phyloP scores from a whole-genome alignment of 2,329 filamentous ascomycete species.

The Teratosphaeria gauchensis region DNA sequence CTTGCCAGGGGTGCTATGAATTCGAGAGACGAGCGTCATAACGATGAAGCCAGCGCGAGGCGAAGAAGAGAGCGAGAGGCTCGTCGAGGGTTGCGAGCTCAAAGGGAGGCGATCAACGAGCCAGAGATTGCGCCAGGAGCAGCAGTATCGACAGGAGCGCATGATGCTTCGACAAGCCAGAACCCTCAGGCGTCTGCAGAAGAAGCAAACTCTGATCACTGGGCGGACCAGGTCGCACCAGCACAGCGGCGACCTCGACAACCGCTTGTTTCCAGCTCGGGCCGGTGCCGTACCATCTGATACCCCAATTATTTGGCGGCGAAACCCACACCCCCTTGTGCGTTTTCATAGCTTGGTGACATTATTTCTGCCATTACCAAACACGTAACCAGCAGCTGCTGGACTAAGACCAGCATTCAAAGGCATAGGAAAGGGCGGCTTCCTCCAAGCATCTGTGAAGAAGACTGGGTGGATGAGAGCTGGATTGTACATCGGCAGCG shows the following conservation, averaged over 20 bases:
- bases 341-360: constrained; percentile 17
- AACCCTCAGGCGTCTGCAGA: not conserved
- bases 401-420: constrained; percentile 31
- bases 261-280: not conserved
- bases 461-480: constrained; percentile 64
- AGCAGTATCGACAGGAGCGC: not conserved
- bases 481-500: constrained; percentile 37
- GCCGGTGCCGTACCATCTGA: not conserved
- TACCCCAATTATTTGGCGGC: not conserved
- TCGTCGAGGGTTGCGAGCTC: not conserved
- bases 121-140: not conserved
- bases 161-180: not conserved
- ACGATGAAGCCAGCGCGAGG: not conserved
- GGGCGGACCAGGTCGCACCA: not conserved
- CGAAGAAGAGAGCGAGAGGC: not conserved
- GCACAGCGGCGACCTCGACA: not conserved
- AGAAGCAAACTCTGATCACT: not conserved
- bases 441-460: constrained; percentile 56
- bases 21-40: not conserved
- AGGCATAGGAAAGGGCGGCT: constrained; percentile 40
- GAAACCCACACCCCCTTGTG: not conserved
- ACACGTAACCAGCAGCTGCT: constrained; percentile 36
- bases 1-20: not conserved
- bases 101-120: not conserved
- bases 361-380: constrained; percentile 10